Base-by-base conservation (phyloP, 2,329 filamentous ascomycete genomes). In the Xylogone sp. region DNA sequence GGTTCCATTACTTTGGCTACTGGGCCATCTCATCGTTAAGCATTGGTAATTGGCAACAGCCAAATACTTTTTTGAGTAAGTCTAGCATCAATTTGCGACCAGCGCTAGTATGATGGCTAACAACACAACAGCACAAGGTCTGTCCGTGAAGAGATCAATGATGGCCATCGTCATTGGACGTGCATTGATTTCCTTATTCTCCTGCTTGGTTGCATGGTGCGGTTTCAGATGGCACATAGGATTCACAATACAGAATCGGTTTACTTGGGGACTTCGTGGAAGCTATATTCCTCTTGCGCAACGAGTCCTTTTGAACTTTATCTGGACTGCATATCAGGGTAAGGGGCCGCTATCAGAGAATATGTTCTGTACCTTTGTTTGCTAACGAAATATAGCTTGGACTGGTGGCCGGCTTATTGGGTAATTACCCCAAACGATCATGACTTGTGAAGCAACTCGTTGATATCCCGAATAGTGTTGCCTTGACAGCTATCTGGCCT, bases 211-310 rank as follows among this genome's bases (percentile, higher is more conserved):
- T 21, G 74, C 71, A 8, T 76, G 73, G 72, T 71, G 70, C 20
- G 75, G 75, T 12, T 49, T 77, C 3, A 69, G 68, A 39, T 78
- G 74, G 74, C 75, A 78, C 56, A 72, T 78, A 51, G 75, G 75
- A 49, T 74, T 76, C 57, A 77, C 74, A 0, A 65, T 77, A 13
- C 74, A 77, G 58, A 77, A 75, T 55, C 67, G 76, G 5, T 76
- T 69, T 55, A 73, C 71, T 7, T 78, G 75, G 75, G 75, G 75
- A 3, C 59, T 77, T 62, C 66, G 71, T 24, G 75, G 69, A 1
- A 74, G 71, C 44, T 78, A 76, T 48, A 73, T 78, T 27, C 74
- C 75, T 0, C 62, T 77, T 16, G 53, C 72, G 6, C 74, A 77
- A 57, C 69, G 76, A 2, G 69, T 75, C 18, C 46, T 78, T 46